A percentile compares a stretch with the other conserved stretches of the same genome.
Conservation (phyloP, 129 eudicot species). For the Gnaphalium uliginosum region DNA sequence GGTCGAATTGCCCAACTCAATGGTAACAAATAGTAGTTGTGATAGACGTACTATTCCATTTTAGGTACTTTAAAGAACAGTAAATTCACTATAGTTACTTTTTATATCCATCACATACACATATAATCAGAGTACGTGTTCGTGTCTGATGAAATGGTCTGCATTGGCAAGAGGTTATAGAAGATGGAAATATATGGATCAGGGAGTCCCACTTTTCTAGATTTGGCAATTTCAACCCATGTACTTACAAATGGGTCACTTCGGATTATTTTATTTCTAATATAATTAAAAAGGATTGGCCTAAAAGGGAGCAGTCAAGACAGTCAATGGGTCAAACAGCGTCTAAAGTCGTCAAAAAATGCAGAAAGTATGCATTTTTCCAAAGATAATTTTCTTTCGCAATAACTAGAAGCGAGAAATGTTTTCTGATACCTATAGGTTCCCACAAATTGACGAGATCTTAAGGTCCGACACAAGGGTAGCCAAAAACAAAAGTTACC, state of each 20-base stretch:
- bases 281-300: too few relatives aligned
- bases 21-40: not conserved
- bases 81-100: not conserved
- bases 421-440: not conserved
- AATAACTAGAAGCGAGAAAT: not conserved
- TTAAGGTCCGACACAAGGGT: not conserved
- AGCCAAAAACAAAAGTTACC: constrained; percentile 35
- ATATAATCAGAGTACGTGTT: not conserved
- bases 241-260: too few relatives aligned
- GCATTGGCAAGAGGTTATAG: not conserved
- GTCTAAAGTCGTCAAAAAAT: not conserved
- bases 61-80: not conserved
- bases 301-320: too few relatives aligned
- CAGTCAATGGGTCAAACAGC: not conserved
- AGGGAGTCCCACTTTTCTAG: too few relatives aligned
- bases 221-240: too few relatives aligned
- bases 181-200: too few relatives aligned
- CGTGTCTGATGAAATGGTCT: not conserved
- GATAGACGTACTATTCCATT: not conserved
- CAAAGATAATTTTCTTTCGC: not conserved
- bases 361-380: not conserved
- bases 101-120: too few relatives aligned
- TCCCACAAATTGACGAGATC: not conserved
- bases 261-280: too few relatives aligned
- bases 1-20: not conserved